Evolutionary conservation across 495 filamentous ascomycete species (phyloP), one percentile per base, ranked within the genome.

Genomic region (Penicillium crystallinum): DNA sequence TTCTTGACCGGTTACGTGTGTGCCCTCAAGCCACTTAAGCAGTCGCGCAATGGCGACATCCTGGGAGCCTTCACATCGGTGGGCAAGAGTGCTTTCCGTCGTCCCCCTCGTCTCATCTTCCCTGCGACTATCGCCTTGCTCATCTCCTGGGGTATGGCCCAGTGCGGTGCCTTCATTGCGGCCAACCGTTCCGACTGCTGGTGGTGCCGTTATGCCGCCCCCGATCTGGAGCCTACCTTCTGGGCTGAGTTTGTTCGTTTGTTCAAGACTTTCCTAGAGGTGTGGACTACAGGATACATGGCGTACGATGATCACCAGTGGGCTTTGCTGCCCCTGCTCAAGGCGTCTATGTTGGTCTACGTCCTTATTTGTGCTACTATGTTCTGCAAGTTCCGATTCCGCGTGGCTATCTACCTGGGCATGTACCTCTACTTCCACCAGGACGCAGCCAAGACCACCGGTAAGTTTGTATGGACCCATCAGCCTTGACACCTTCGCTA

Each of bases 1-100:
- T 79, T 88, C 53, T 73, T 88, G 34, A 84, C 84, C 6, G 84
- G 83, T 45, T 88, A 85, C 48, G 83, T 88, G 23, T 85, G 82
- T 58, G 81, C 83, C 7, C 62, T 88, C 25, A 86, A 86, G 62
- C 83, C 84, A 3, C 63, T 88, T 29, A 83, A 83, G 46, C 76
- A 79, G 44, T 74, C 73, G 30, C 79, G 80, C 10, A 70, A 74
- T 19, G 83, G 83, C 35, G 75, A 82, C 42, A 70, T 63, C 34
- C 65, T 79, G 14, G 73, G 59, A 0, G 75, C 81, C 9, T 78
- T 84, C 37, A 70, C 67, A 2, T 74, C 77, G 11, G 62, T 88
- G 36, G 75, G 76, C 22, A 83, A 81, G 61, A 83, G 80, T 52
- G 81, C 84, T 7, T 85, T 86, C 63, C 77, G 84, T 33, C 77